Evolutionary conservation across 495 filamentous ascomycete species (phyloP).

Genomic region (Tuber brumale): DNA sequence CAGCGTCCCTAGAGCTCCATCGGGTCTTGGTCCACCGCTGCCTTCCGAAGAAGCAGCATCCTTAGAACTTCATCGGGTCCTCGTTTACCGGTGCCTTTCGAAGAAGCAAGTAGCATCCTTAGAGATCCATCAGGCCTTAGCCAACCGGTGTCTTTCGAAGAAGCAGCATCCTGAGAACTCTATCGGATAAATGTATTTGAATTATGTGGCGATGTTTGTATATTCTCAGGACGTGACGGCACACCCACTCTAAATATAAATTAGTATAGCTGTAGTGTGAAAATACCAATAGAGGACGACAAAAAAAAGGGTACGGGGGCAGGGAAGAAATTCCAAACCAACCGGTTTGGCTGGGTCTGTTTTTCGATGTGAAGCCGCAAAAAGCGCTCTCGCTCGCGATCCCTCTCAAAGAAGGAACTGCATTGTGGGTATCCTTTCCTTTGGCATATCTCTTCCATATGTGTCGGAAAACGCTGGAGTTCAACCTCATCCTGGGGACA

Average conservation of each 20-base stretch:
- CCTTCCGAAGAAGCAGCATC: too few relatives aligned
- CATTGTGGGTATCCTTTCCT: slow-evolving; percentile 2
- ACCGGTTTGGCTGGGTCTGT: neutral
- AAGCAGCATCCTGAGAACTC: neutral
- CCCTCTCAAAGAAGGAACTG: neutral
- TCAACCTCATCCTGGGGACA: neutral
- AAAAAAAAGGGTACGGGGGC: neutral
- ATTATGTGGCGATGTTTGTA: neutral
- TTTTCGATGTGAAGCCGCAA: neutral
- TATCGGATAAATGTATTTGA: neutral
- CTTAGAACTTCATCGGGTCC: too few relatives aligned
- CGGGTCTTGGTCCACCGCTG: too few relatives aligned
- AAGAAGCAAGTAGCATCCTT: too few relatives aligned
- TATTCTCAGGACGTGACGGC: neutral
- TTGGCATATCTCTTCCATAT: slow-evolving; percentile 16
- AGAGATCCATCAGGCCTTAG: too few relatives aligned
- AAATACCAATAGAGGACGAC: neutral
- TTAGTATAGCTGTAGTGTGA: neutral
- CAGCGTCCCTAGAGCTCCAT: too few relatives aligned
- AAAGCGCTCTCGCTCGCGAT: neutral
- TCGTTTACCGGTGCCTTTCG: too few relatives aligned
- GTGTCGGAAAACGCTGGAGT: neutral
- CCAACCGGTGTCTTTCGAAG: neutral
- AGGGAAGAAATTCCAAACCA: neutral
- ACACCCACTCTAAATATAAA: neutral